Base-by-base conservation (phyloP, 306 rosid species). In the Acacia crassicarpa region DNA sequence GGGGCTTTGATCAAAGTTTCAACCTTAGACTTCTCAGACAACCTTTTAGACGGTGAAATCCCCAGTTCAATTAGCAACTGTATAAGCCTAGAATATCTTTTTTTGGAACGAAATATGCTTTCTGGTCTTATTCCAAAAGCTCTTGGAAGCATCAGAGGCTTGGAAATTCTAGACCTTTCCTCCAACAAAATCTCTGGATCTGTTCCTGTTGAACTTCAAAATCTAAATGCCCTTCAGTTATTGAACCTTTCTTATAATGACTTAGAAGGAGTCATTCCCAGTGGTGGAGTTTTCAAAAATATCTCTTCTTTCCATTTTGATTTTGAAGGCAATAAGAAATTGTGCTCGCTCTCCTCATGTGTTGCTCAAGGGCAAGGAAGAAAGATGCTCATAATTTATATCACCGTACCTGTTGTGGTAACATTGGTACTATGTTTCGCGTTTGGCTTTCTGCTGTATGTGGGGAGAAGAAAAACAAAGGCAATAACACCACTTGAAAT, bases 161-260 rank as follows among this genome's bases (percentile, higher is more conserved):
- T 94, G 46, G 93, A 82, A 75, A 76, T 80, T 77, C 81, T 94
- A 84, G 98, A 94, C 58, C 87, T 91, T 2, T 94, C 98, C 70
- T 84, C 88, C 61, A 94, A 91, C 90, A 88, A 84, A 80, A 90
- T 94, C 61, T 84, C 90, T 16, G 94, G 97, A 41, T 48, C 86
- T 48, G 87, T 94, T 83, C 97, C 98, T 62, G 2, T 23, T 38
- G 89, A 82, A 72, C 93, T 92, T 43, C 83, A 86, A 86, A 76
- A 83, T 1, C 82, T 92, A 17, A 56, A 27, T 1, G 89, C 16
- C 74, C 91, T 94, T 30, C 51, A 20, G 25, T 76, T 66, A 61
- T 88, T 94, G 77, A 90, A 94, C 83, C 84, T 94, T 6, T 91
- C 98, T 25, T 86, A 81, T 9, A 93, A 93, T 81, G 75, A 89